Conservation (phyloP, 495 filamentous ascomycete genomes). For the Podospora pseudopauciseta region DNA sequence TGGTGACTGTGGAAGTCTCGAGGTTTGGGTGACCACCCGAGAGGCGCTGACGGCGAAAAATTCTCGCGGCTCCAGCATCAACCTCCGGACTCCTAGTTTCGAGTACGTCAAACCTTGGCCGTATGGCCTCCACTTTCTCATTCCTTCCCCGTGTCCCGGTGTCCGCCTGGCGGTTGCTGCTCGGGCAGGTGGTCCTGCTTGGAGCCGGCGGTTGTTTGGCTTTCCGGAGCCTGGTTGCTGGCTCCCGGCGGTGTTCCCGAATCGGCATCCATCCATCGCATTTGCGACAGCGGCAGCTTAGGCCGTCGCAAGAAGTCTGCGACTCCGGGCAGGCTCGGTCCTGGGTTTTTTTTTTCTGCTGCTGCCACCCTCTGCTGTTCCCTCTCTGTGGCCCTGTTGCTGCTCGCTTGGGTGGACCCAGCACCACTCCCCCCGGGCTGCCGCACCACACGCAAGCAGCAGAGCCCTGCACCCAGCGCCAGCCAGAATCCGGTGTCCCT, state of each 20-base stretch:
- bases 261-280: neutral
- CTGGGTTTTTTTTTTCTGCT: neutral
- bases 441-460: conserved; percentile 23
- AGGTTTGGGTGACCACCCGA: conserved; percentile 1
- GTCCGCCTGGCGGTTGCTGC: conserved; percentile 8
- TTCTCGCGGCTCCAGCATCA: conserved; percentile 28
- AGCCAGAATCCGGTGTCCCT: conserved; percentile 28
- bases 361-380: conserved; percentile 1
- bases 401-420: conserved; percentile 25
- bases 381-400: neutral
- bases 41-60: conserved; percentile 18
- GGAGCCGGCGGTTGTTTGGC: neutral
- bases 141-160: conserved; percentile 12
- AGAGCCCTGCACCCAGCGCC: conserved; percentile 22
- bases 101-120: conserved; percentile 28
- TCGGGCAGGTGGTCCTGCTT: conserved; percentile 9
- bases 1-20: conserved; percentile 23
- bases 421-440: conserved; percentile 15
- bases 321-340: neutral
- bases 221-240: neutral
- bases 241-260: neutral
- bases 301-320: neutral
- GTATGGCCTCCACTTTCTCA: conserved; percentile 30
- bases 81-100: conserved; percentile 1
- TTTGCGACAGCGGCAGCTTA: neutral